Conservation (phyloP, 306 rosid genomes). For the Coriaria nepalensis region DNA sequence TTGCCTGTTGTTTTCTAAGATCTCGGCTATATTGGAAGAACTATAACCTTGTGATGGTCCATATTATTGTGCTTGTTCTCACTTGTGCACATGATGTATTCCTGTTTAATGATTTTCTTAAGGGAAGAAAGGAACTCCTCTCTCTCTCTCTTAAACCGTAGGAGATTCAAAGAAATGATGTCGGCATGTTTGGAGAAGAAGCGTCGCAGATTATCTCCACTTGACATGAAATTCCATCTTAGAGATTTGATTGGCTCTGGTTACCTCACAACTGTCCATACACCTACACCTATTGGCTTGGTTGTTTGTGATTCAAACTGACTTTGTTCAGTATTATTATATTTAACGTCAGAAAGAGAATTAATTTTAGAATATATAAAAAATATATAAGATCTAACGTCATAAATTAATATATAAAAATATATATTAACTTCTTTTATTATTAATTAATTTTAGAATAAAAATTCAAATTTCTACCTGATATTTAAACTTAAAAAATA, state of each 20-base stretch:
- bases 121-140: constrained; percentile 91
- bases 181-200: constrained; percentile 63
- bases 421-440: too few species aligned
- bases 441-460: too few species aligned
- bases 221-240: constrained; percentile 78
- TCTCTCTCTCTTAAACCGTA: constrained; percentile 69
- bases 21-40: too few species aligned
- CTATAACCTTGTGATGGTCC: too few species aligned
- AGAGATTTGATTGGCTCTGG: constrained; percentile 92
- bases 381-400: too few species aligned
- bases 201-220: constrained; percentile 59
- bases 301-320: constrained; percentile 54
- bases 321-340: too few species aligned
- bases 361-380: too few species aligned
- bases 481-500: too few species aligned
- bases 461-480: too few species aligned
- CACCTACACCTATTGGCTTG: constrained; percentile 61
- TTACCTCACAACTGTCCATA: constrained; percentile 44
- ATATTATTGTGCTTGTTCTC: too few species aligned
- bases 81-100: constrained; percentile 1
- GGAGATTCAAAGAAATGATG: constrained; percentile 69
- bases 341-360: too few species aligned
- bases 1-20: background rate
- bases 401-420: too few species aligned
- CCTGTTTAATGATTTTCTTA: constrained; percentile 10